Evolutionary conservation across 768 basidiomycete genomes (phyloP).

Genomic region (Russula sp.): DNA sequence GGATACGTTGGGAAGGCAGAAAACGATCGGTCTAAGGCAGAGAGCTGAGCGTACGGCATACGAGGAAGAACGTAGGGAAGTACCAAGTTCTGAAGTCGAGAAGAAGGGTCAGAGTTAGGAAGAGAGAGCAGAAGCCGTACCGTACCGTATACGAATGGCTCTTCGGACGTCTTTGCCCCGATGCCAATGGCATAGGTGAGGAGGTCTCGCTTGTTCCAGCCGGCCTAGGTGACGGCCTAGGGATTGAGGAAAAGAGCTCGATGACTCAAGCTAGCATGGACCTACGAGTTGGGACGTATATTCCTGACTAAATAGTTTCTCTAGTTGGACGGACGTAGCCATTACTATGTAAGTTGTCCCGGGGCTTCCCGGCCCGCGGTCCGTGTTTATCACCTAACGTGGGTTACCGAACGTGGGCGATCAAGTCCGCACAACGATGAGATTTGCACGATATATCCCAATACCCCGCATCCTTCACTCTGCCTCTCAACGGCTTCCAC

Average conservation of each 20-base stretch:
- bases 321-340: conserved; percentile 42
- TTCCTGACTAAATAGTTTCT: conserved; percentile 61
- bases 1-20: conserved; percentile 83
- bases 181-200: conserved; percentile 77
- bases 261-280: background rate
- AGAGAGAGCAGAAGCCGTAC: conserved; percentile 26
- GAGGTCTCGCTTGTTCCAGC: conserved; percentile 83
- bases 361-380: background rate
- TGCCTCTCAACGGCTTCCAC: background rate
- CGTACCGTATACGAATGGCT: conserved; percentile 68
- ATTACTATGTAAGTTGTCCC: too few relatives aligned
- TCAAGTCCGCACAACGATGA: background rate
- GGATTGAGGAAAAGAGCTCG: background rate
- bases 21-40: conserved; percentile 56
- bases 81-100: conserved; percentile 35
- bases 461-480: conserved; percentile 13
- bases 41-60: background rate
- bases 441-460: background rate
- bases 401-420: too few relatives aligned
- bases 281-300: conserved; percentile 54
- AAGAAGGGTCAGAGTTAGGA: background rate
- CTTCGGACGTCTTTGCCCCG: conserved; percentile 75
- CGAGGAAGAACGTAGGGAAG: background rate
- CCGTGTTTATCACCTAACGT: too few relatives aligned
- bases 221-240: conserved; percentile 47